phyloP scores from a whole-genome alignment of 225 moss, liverwort and hornwort species.

The Marchantia paleacea region DNA sequence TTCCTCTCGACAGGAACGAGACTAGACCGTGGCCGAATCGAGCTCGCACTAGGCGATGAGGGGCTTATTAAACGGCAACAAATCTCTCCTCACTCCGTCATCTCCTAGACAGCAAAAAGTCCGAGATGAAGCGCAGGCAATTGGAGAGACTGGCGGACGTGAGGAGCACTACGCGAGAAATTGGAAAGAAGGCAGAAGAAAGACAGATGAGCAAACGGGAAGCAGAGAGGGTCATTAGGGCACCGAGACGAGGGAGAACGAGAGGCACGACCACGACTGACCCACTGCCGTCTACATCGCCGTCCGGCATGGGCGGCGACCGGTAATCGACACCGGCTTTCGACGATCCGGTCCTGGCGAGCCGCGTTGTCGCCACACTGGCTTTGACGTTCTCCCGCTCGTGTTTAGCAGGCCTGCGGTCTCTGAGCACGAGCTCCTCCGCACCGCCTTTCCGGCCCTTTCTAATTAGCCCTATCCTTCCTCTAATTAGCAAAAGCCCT shows the following conservation, averaged over 20 bases:
- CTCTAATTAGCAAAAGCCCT: too few relatives aligned
- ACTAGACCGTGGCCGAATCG: neutral
- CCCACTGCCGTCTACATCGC: neutral
- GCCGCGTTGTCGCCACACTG: neutral
- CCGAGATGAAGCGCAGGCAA: neutral
- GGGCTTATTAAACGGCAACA: neutral
- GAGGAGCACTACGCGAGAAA: neutral
- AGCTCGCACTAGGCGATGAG: neutral
- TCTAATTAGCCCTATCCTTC: too few relatives aligned
- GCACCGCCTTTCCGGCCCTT: too few relatives aligned
- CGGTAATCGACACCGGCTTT: neutral
- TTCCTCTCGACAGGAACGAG: neutral
- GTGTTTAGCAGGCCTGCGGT: too few relatives aligned
- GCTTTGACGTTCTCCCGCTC: too few relatives aligned
- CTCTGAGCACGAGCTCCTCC: too few relatives aligned
- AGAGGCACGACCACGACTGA: neutral
- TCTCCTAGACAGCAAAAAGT: neutral
- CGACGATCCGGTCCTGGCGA: neutral
- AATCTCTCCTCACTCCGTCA: slow-evolving; percentile 17
- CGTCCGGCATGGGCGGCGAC: neutral
- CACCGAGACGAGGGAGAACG: neutral
- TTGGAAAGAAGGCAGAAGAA: neutral
- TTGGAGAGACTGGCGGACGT: slow-evolving; percentile 2
- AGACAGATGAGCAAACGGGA: neutral
- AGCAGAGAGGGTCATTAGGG: slow-evolving; percentile 10